Conservation (phyloP, 352 stramenopile species). For the Globisporangium emineosum region DNA sequence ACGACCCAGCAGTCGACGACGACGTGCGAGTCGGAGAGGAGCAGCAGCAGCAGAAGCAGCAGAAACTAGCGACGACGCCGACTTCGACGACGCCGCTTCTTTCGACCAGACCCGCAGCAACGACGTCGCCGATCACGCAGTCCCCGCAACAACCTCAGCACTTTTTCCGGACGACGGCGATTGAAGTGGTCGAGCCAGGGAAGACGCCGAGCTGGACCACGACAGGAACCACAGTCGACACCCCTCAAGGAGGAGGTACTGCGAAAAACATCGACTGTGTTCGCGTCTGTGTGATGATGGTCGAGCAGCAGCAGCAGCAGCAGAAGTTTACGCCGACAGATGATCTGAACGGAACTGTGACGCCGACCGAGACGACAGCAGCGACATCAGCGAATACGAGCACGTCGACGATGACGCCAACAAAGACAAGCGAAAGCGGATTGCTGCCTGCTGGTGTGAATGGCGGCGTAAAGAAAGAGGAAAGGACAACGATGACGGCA, state of each 20-base stretch:
- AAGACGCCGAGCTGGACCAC: constrained; percentile 37
- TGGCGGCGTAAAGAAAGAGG: constrained; percentile 7
- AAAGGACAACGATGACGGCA: not conserved
- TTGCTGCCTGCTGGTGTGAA: constrained; percentile 9
- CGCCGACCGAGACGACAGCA: constrained; percentile 20
- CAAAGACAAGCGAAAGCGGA: constrained; percentile 15
- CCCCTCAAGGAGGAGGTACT: constrained; percentile 24
- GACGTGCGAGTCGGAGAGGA: constrained; percentile 35
- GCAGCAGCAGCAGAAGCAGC: constrained; percentile 18
- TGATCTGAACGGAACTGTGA: constrained; percentile 18
- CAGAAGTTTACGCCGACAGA: constrained; percentile 29
- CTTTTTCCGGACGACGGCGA: constrained; percentile 36
- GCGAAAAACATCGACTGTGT: constrained; percentile 28
- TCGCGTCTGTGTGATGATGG: constrained; percentile 67
- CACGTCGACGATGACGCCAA: constrained; percentile 17
- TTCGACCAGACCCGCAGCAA: constrained; percentile 10
- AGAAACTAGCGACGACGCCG: constrained; percentile 17
- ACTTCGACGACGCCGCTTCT: constrained; percentile 16
- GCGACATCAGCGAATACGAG: constrained; percentile 22
- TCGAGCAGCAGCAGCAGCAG: constrained; percentile 39
- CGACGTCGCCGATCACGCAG: constrained; percentile 22
- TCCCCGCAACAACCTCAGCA: constrained; percentile 19
- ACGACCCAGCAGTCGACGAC: constrained; percentile 32
- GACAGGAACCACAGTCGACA: constrained; percentile 23
- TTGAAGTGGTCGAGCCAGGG: constrained; percentile 53